Evolutionary conservation across 1,139 yeast genomes (phyloP).

Genomic region (Suhomyces maxii): DNA sequence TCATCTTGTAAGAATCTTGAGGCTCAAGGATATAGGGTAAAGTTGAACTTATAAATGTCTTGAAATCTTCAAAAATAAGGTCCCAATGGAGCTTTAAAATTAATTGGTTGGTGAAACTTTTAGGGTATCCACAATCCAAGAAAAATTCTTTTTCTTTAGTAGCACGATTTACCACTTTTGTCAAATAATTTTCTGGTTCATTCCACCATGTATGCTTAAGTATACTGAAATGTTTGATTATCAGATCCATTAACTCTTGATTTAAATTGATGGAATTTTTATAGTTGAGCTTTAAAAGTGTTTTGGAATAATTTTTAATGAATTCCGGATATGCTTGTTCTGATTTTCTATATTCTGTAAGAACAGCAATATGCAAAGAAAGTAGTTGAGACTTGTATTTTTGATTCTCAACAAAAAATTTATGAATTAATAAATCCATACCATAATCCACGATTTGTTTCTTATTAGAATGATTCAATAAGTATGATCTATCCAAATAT

Average conservation of each 20-base stretch:
- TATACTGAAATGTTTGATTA: slow-evolving; percentile 19
- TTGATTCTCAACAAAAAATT: slow-evolving; percentile 14
- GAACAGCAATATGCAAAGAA: not conserved
- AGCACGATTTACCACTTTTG: slow-evolving; percentile 13
- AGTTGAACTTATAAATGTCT: slow-evolving; percentile 17
- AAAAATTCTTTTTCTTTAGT: slow-evolving; percentile 17
- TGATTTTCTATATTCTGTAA: slow-evolving; percentile 1
- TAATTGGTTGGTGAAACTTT: slow-evolving; percentile 21
- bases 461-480: slow-evolving; percentile 32
- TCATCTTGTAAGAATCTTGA: slow-evolving; percentile 14
- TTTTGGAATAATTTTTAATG: slow-evolving; percentile 17
- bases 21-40: slow-evolving; percentile 22
- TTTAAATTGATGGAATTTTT: slow-evolving; percentile 17
- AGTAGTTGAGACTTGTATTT: not conserved
- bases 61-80: slow-evolving; percentile 30
- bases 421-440: slow-evolving; percentile 19
- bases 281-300: slow-evolving; percentile 24
- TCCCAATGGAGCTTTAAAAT: slow-evolving; percentile 30
- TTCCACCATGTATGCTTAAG: slow-evolving; percentile 22
- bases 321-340: slow-evolving; percentile 9
- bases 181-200: slow-evolving; percentile 22
- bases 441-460: slow-evolving; percentile 30
- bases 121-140: slow-evolving; percentile 24
- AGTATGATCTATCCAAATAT: slow-evolving; percentile 37
- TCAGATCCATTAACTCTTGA: slow-evolving; percentile 17